Evolutionary conservation across 768 basidiomycete species (phyloP).

Genomic region (Boletus barrowsii): DNA sequence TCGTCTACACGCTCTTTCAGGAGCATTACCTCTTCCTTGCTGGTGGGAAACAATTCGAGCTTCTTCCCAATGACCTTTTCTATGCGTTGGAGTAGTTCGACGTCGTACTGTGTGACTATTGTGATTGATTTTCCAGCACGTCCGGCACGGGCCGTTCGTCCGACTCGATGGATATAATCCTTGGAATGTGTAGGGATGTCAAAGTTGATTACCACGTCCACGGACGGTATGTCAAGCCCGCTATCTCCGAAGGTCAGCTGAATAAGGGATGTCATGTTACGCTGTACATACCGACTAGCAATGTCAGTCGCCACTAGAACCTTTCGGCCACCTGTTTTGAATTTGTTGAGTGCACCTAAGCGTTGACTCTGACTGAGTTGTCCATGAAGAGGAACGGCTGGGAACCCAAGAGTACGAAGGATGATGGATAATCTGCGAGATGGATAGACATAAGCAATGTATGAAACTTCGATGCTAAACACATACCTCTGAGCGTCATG

Average conservation of each 20-base stretch:
- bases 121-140: slow-evolving; percentile 95
- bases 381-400: slow-evolving; percentile 94
- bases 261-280: background rate
- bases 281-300: slow-evolving; percentile 70
- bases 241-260: slow-evolving; percentile 35
- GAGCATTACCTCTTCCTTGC: slow-evolving; percentile 84
- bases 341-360: slow-evolving; percentile 89
- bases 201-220: slow-evolving; percentile 97
- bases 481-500: slow-evolving; percentile 81
- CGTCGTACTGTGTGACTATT: slow-evolving; percentile 98
- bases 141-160: slow-evolving; percentile 97
- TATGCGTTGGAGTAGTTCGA: slow-evolving; percentile 93
- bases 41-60: slow-evolving; percentile 84
- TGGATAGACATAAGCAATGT: background rate
- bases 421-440: slow-evolving; percentile 74
- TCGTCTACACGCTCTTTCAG: slow-evolving; percentile 87
- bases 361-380: slow-evolving; percentile 93
- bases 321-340: slow-evolving; percentile 89
- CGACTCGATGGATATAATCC: slow-evolving; percentile 98
- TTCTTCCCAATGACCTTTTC: slow-evolving; percentile 90
- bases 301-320: slow-evolving; percentile 96
- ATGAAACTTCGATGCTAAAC: background rate
- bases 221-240: slow-evolving; percentile 92
- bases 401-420: slow-evolving; percentile 85
- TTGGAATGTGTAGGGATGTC: slow-evolving; percentile 98